These are phyloP conservation scores for Trametes meyenii DNA, from an alignment of 768 basidiomycete genomes.

Conservation along the genomic window DNA sequence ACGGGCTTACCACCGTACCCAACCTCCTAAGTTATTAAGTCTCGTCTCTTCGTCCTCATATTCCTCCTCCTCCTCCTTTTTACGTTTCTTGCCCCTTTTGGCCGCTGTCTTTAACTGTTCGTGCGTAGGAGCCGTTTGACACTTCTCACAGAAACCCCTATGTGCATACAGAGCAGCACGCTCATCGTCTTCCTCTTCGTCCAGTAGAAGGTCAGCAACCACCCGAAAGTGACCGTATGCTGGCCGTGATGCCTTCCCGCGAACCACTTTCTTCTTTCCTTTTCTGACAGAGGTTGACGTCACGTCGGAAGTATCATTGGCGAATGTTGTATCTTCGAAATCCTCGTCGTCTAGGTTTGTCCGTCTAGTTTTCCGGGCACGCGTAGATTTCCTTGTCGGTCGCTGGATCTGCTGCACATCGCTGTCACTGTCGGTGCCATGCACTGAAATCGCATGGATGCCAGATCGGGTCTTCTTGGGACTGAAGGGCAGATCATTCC, in stretches of 20 bases:
- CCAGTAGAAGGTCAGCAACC: constrained; percentile 43
- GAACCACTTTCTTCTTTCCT: constrained; percentile 38
- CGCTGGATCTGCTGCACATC: constrained; percentile 32
- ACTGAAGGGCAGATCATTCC: constrained; percentile 62
- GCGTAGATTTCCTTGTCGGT: constrained; percentile 51
- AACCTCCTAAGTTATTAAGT: constrained; percentile 64
- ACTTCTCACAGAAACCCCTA: constrained; percentile 72
- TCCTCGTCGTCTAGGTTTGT: constrained; percentile 28
- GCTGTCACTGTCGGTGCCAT: constrained; percentile 43
- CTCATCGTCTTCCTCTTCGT: constrained; percentile 56
- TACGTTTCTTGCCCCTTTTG: constrained; percentile 45
- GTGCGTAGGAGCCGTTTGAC: constrained; percentile 63
- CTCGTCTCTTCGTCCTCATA: constrained; percentile 58
- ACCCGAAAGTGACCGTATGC: constrained; percentile 53
- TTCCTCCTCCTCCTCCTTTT: constrained; percentile 51
- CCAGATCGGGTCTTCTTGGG: constrained; percentile 60
- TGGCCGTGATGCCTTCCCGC: constrained; percentile 44
- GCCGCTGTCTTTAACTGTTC: constrained; percentile 38
- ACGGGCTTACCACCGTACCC: constrained; percentile 75
- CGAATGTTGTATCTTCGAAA: constrained; percentile 22
- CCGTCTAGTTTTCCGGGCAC: constrained; percentile 33
- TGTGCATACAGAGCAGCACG: constrained; percentile 59
- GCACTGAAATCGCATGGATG: constrained; percentile 31
- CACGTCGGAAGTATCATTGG: constrained; percentile 31
- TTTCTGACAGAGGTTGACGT: constrained; percentile 23